Base-by-base conservation (phyloP, 2,329 filamentous ascomycete genomes). In the Pestalotiopsis sp. region DNA sequence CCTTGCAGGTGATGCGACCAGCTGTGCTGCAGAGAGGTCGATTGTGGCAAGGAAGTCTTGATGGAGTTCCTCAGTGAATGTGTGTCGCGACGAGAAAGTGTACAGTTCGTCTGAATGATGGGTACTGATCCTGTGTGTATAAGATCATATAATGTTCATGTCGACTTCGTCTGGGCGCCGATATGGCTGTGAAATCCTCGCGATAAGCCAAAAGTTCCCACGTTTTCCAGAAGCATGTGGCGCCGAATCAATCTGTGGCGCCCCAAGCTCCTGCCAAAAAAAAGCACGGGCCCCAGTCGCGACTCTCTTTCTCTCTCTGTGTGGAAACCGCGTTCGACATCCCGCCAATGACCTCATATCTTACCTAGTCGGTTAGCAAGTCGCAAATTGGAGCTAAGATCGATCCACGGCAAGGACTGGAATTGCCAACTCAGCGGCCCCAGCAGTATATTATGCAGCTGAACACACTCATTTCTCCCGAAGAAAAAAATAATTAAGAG, bases 281-380 rank as follows among this genome's bases (percentile, higher is more conserved):
- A 26, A 58, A 35, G 26, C 56, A 26, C 22, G 26, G 56, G 26
- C 56, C 22, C 56, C 11, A 35, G 56, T 58, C 44, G 44, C 44
- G 20, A 26, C 56, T 58, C 17, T 13, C 1, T 22, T 57, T 57
- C 20, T 22, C 11, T 57, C 55, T 13, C 3, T 57, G 11, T 10
- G 20, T 57, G 20, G 22, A 58, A n/a, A 26, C 13, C 58, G 58
- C n/a, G 44, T 52, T 48, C 40, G 30, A 39, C 58, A 61, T n/a
- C 44, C n/a, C 44, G 58, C 58, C 58, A 35, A 61, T 61, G 58
- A 61, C 58, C 58, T 61, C 58, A 61, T 40, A 61, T 39, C 58
- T 35, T 26, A 39, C 24, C 17, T 35, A 35, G 58, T n/a, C 20
- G 44, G 17, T n/a, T n/a, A 52, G 17, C 44, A 52, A 20, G 44